Base-by-base conservation (phyloP, 1,139 yeast species). In the Barnettozyma hawaiiensis region DNA sequence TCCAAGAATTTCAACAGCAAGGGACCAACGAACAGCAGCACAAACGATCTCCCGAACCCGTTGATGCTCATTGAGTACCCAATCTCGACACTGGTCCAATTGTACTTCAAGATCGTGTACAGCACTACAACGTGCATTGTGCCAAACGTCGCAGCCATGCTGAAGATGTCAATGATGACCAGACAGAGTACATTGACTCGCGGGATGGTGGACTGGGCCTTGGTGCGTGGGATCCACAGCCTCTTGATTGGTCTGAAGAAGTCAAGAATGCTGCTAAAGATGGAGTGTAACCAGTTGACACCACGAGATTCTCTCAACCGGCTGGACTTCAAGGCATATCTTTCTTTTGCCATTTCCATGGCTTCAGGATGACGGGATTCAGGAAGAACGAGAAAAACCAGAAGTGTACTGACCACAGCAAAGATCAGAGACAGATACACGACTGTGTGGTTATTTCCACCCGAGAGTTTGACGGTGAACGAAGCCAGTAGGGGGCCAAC, bases 401-500 rank as follows among this genome's bases (percentile, higher is more conserved):
- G 11, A 39, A 40, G 14, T 15, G 32, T 18, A 16, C 39, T 35
- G 12, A 36, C 14, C 7, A 71, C 52, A 19, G 67, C 50, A 5
- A 62, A 31, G 16, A 65, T 54, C 24, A 70, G 62, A 10, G 40
- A 45, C 21, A 42, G 60, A 46, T 52, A 64, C 6, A 51, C 11
- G 4, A 40, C 31, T 14, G 47, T 41, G 22, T 44, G 29, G 7
- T 55, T 32, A 21, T 50, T 40, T 40, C 54, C 52, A 48, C 55
- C 24, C 52, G 48, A 33, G 3, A 34, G 2, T 27, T 55, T 52
- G 6, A 65, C 46, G 3, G 57, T 39, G 3, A 66, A 41, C 27
- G 81, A 76, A 1, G 82, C 77, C 2, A 69, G 42, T 31, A 76
- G 44, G 0, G 87, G 86, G 2, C 85, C 85, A 9, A 70, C 23